phyloP scores from a whole-genome alignment of 139 green algal species.

The Chlorella sorokiniana region DNA sequence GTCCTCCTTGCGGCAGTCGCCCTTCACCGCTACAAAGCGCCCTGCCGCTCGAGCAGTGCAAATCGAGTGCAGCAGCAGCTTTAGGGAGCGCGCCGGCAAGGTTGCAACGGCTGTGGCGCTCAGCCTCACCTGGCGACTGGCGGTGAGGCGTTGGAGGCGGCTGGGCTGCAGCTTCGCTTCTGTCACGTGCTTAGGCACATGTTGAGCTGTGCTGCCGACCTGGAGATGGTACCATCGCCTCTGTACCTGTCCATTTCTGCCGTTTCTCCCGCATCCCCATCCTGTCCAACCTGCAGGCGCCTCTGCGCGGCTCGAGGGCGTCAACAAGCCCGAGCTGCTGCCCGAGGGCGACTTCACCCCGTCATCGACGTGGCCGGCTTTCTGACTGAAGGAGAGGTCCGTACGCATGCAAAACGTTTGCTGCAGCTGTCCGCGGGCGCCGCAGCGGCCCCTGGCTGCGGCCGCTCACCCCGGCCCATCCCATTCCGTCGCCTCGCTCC shows the following conservation, averaged over 20 bases:
- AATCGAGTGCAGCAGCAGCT: background rate
- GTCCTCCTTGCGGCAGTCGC: background rate
- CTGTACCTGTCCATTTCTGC: background rate
- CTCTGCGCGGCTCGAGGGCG: slow-evolving; percentile 80
- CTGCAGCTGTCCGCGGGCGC: too few relatives aligned
- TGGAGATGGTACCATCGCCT: background rate
- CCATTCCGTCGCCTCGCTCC: too few relatives aligned
- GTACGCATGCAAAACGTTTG: too few relatives aligned
- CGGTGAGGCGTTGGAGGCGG: background rate
- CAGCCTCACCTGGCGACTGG: background rate
- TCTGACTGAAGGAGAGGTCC: slow-evolving; percentile 84
- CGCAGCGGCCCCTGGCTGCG: too few relatives aligned
- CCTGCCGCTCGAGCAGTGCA: background rate
- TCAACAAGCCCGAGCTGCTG: slow-evolving; percentile 97
- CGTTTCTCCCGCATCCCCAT: too few relatives aligned
- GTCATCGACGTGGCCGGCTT: slow-evolving; percentile 97
- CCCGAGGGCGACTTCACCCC: slow-evolving; percentile 71
- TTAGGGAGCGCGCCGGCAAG: slow-evolving; percentile 1
- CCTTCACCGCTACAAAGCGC: background rate
- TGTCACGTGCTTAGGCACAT: background rate
- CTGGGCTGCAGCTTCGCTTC: background rate
- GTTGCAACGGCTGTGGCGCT: background rate
- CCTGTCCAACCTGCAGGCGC: background rate
- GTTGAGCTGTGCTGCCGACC: too few relatives aligned
- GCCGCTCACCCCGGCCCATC: too few relatives aligned